Evolutionary conservation across 148 eudicot species (phyloP).

Genomic region (Silene latifolia): DNA sequence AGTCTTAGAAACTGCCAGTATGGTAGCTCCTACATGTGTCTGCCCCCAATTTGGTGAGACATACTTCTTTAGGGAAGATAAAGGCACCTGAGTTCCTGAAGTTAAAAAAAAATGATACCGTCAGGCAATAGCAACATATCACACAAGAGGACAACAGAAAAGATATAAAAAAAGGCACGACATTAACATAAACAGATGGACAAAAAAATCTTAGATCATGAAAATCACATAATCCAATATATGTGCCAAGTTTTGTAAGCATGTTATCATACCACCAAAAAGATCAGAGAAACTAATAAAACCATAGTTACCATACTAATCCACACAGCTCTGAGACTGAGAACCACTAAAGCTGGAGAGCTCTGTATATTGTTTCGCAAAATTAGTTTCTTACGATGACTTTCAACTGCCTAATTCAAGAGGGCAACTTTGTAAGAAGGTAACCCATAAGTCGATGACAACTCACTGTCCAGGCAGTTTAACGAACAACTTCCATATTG

Average conservation of each 20-base stretch:
- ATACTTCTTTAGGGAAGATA: constrained; percentile 63
- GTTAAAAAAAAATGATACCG: neutral
- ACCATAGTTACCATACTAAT: neutral
- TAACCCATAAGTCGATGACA: neutral
- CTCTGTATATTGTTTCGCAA: neutral
- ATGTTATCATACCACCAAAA: neutral
- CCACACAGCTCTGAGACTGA: neutral
- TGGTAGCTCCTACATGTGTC: constrained; percentile 57
- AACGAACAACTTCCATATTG: neutral
- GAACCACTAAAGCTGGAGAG: neutral
- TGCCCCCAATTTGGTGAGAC: constrained; percentile 57
- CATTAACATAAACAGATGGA: neutral
- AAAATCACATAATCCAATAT: neutral
- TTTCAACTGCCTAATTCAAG: neutral
- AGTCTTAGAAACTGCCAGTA: constrained; percentile 58
- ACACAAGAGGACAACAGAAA: neutral
- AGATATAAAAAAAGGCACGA: neutral
- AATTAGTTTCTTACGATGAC: neutral
- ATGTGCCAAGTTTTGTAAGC: neutral
- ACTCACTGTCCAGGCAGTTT: neutral
- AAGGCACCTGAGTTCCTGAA: constrained; percentile 59
- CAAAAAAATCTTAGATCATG: neutral
- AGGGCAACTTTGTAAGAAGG: neutral
- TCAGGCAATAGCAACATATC: neutral
- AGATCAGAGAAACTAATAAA: neutral